These are phyloP conservation scores for Neoscytalidium dimidiatum DNA, from an alignment of 2,329 filamentous ascomycete genomes.

Conservation along the genomic window DNA sequence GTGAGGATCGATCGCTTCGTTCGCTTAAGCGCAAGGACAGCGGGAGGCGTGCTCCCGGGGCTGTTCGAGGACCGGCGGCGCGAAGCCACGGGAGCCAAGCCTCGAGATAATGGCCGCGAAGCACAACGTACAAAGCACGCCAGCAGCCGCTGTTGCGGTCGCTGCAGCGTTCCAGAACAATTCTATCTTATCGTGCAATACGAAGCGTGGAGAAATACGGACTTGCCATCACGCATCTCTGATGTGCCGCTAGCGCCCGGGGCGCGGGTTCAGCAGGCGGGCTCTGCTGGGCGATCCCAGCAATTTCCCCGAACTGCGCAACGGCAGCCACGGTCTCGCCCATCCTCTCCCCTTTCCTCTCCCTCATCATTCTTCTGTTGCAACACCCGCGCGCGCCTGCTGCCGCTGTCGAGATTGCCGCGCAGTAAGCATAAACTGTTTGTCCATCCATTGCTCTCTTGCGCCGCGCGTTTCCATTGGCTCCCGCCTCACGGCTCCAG, in stretches of 20 bases:
- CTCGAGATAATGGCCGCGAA: no score
- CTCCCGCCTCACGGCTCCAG: neutral
- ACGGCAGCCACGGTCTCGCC: neutral
- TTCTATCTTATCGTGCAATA: slow-evolving; percentile 17
- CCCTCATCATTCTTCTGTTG: neutral
- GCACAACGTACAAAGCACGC: neutral
- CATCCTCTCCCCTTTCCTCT: slow-evolving; percentile 13
- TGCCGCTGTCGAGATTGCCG: neutral
- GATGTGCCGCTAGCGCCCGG: slow-evolving; percentile 16
- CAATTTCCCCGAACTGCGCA: slow-evolving; percentile 10
- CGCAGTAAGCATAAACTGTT: neutral
- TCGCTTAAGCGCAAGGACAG: slow-evolving; percentile 10
- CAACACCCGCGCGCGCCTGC: neutral
- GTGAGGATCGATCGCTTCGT: neutral
- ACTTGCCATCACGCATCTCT: slow-evolving; percentile 1
- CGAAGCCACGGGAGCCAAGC: neutral
- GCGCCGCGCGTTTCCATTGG: slow-evolving; percentile 2
- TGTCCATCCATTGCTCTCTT: neutral
- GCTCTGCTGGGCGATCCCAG: slow-evolving; percentile 1
- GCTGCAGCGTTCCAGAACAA: neutral
- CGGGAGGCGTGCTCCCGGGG: neutral
- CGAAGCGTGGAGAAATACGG: slow-evolving; percentile 16
- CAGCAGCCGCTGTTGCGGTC: neutral
- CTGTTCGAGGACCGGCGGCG: neutral
- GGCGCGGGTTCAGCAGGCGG: slow-evolving; percentile 9